Conservation (phyloP, 164 flowering plant species). For the Sextonia rubra region DNA sequence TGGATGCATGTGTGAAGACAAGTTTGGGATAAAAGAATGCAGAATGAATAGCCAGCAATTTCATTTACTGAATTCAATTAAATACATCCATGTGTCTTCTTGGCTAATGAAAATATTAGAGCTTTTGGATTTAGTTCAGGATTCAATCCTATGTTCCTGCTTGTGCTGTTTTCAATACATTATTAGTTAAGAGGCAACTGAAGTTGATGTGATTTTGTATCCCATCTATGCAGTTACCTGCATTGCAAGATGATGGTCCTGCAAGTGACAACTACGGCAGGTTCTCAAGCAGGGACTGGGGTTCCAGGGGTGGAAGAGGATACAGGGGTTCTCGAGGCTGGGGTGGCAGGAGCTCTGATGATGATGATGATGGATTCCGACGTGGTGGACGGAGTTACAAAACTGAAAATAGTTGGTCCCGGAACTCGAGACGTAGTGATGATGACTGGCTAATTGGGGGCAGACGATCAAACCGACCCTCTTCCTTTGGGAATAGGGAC, state of each 20-base stretch:
- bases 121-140: not conserved
- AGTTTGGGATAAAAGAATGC: not conserved
- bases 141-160: not conserved
- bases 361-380: slow-evolving; percentile 30
- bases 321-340: slow-evolving; percentile 49
- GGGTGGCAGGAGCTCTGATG: slow-evolving; percentile 46
- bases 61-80: too few relatives aligned
- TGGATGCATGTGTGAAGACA: not conserved
- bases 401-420: slow-evolving; percentile 43
- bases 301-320: slow-evolving; percentile 49
- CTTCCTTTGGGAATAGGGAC: slow-evolving; percentile 49
- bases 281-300: slow-evolving; percentile 58
- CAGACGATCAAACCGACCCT: slow-evolving; percentile 45
- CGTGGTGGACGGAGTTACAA: slow-evolving; percentile 58
- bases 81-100: too few relatives aligned
- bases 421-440: slow-evolving; percentile 39
- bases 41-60: too few relatives aligned
- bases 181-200: not conserved
- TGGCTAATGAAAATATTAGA: not conserved
- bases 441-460: slow-evolving; percentile 78
- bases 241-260: slow-evolving; percentile 97
- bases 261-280: slow-evolving; percentile 76
- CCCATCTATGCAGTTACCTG: slow-evolving; percentile 64
- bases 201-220: not conserved
- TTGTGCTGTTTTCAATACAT: not conserved